Evolutionary conservation across 371 early-diverging fungal genomes (phyloP), one percentile per base, ranked within the genome.

Genomic region (Mortierella sp.): DNA sequence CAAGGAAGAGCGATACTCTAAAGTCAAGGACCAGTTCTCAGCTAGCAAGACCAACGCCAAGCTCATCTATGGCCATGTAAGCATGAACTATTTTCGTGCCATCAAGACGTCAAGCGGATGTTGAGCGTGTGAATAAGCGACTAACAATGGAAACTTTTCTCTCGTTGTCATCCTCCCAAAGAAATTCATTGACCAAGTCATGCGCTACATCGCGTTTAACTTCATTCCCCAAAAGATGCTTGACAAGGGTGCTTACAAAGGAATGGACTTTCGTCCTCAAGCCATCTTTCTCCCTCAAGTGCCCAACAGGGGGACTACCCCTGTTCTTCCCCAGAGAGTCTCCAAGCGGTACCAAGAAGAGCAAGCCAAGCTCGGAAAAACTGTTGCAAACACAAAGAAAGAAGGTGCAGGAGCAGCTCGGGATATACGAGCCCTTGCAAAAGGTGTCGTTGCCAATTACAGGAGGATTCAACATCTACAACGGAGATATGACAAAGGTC

Each of bases 51-150:
- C 18, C 11, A 38, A 29, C 3, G 70, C 71, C 56, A 58, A 71
- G 46, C 44, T 76, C 4, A 55, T 76, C 11, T 75, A 44, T 46
- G 77, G 77, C 46, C 76, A 70, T 46, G 71, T 76, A 76, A 32
- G 41, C 41, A 41, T 41, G 41, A 4, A 41, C 21, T 54, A 1
- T 5, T 54, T 16, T 54, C 21, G 21, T 2, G 16, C 46, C 46
- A 46, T 46, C 12, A 46, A 46, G 46, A 12, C 1, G 24, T 5
- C 54, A 54, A 21, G 16, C 24, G 54, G 54, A 21, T 54, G 21
- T 24, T 54, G 6, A 21, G 16, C 14, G 63, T 32, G 5, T 29
- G 1, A 32, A 63, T 41, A 27, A 5, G 21, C 16, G 24, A 54
- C 54, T 21, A 54, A 63, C 10, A n/a, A 18, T n/a, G 58, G 58